phyloP scores from a whole-genome alignment of 2,329 filamentous ascomycete genomes.

The Cercospora zeae-maydis region DNA sequence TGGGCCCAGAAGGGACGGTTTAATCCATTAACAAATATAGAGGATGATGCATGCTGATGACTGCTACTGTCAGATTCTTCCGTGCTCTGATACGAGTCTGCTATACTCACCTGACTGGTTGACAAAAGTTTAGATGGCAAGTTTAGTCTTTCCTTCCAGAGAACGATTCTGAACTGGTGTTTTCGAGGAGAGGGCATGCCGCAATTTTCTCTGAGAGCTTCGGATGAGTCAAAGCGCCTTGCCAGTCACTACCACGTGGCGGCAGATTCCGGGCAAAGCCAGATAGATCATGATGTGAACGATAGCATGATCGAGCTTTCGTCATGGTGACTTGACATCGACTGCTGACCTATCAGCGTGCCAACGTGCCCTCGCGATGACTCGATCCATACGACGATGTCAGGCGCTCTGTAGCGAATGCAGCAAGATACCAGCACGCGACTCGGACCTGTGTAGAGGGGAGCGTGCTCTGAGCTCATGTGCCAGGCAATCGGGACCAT shows the following conservation, averaged over 20 bases:
- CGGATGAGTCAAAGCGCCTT: too few species aligned
- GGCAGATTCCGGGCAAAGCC: too few species aligned
- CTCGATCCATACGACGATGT: not conserved
- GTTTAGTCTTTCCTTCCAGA: too few species aligned
- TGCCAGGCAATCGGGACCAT: not conserved
- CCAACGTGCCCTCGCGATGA: not conserved
- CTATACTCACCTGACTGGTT: not conserved
- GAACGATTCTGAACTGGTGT: too few species aligned
- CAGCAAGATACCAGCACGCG: not conserved
- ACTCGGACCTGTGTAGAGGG: not conserved
- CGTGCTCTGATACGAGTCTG: not conserved
- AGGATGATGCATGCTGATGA: not conserved
- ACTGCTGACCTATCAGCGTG: not conserved
- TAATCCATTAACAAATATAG: not conserved
- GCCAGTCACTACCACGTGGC: too few species aligned
- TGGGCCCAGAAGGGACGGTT: not conserved
- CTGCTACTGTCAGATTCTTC: not conserved
- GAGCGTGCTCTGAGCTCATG: not conserved
- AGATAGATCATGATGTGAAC: too few species aligned
- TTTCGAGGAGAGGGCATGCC: too few species aligned
- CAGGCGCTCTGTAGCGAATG: not conserved
- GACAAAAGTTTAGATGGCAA: not conserved
- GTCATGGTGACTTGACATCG: not conserved
- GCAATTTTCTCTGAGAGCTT: too few species aligned
- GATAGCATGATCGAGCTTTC: not conserved